Evolutionary conservation across 169 alveolate genomes (phyloP), one percentile per base, ranked within the genome.

Genomic region (Plasmodium adleri): DNA sequence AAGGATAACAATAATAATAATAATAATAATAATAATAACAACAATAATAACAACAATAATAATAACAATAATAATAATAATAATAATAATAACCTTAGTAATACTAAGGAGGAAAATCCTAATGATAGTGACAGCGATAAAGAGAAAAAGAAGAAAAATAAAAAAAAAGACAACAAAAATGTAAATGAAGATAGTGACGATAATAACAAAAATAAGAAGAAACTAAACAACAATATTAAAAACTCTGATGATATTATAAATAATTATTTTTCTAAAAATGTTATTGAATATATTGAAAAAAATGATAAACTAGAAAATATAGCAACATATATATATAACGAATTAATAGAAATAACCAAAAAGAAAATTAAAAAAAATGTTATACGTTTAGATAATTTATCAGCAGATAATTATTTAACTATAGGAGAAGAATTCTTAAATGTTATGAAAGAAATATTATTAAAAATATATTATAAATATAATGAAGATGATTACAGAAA

Each of bases 351-450:
- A 67, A 80, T 80, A 68, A 68, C 90, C 9, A 80, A 80, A 62
- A 80, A 80, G 24, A 80, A 80, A 49, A 26, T 80, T 3, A 80
- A 80, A 72, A 80, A 80, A 39, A 80, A 80, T 43, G 74, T 62
- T 17, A 80, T 80, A 52, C 60, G 83, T 17, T 1, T 80, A 13
- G 83, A 80, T 1, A 67, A 67, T 49, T 26, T 80, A 3, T 45
- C 59, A 15, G 10, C 22, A 10, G 83, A 80, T 13, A 52, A 43
- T 1, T 80, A 80, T 20, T 49, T 80, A 43, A 20, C 20, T 17
- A 22, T 80, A 52, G 90, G 90, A n/a, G 83, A 68, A 49, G 90
- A 80, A 68, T 80, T 80, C 64, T 32, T 80, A 26, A 80, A 49
- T 59, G 73, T 63, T 3, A 68, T 80, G 90, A 68, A 68, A 32